Base-by-base conservation (phyloP, 768 basidiomycete species). In the Boletus reticuloceps region DNA sequence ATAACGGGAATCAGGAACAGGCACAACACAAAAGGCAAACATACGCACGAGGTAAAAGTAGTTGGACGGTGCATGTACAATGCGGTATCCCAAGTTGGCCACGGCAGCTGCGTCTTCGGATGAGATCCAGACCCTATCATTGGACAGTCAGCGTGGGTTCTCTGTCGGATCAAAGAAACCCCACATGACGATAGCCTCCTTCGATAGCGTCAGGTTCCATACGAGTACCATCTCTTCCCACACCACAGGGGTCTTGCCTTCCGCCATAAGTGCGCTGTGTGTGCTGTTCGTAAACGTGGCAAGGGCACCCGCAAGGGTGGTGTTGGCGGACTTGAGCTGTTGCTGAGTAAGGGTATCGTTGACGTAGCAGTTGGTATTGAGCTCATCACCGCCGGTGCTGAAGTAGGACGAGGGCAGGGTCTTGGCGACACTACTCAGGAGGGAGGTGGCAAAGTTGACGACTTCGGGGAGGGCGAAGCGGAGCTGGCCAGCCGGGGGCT, bases 401-500 rank as follows among this genome's bases (percentile, higher is more conserved):
- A 94, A 85, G 57, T 89, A 76, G n/a, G 63, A 75, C 4, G 83
- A 82, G 0, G 82, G 80, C 3, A 89, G 66, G 25, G 77, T 72
- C 17, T 71, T 64, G 1, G 85, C 82, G 13, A 84, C 77, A 1
- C 80, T 72, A 0, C 69, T 70, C 62, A 93, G 69, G 14, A 94
- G 63, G 9, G 67, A 69, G 0, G 77, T 66, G 0, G 84, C 81
- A 53, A 91, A 94, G 40, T 81, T 74, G 53, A 82, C 72, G 9
- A 85, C 86, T 2, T 75, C 78, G 1, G 78, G 66, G 6, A 83
- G 78, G 1, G 86, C 84, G 50, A 94, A 78, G 40, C 88, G 85
- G 12, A 94, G 81, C 65, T 94, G 91, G 1, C 92, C 92, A 0
- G 91, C 82, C 0, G 91, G 92, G 1, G 92, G 91, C 58, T 93